Percentiles rank a stretch among this genome's conserved stretches.
These are phyloP conservation scores for Backusella tuberculispora DNA, from an alignment of 192 early-diverging fungal genomes.

Conservation along the genomic window DNA sequence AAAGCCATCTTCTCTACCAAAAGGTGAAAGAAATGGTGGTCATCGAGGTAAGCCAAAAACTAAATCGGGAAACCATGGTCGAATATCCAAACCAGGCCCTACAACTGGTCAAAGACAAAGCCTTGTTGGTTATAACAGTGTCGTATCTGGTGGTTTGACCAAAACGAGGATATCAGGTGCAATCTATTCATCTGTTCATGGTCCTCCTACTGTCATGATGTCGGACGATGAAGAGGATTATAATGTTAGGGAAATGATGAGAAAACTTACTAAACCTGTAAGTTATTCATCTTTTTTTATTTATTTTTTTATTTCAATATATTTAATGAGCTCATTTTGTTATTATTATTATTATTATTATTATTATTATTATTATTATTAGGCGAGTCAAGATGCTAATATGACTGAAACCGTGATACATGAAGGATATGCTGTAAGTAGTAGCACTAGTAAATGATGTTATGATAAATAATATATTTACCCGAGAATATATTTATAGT, in stretches of 20 bases:
- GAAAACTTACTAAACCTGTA: slow-evolving; percentile 12
- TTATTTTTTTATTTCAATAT: background rate
- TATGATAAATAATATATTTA: slow-evolving; percentile 40
- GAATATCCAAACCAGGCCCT: background rate
- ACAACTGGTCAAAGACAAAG: slow-evolving; percentile 27
- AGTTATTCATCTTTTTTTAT: background rate
- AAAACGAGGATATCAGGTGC: slow-evolving; percentile 48
- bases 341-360: background rate
- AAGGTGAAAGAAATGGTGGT: slow-evolving; percentile 12
- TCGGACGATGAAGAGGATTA: slow-evolving; percentile 55
- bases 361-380: background rate
- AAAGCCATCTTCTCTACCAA: slow-evolving; percentile 39
- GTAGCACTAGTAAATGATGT: background rate
- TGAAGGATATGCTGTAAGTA: slow-evolving; percentile 45
- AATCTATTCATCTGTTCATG: slow-evolving; percentile 42
- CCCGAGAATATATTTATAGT: slow-evolving; percentile 52
- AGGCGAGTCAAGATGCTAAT: background rate
- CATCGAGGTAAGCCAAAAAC: background rate
- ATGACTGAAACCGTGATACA: slow-evolving; percentile 33
- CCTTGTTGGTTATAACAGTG: slow-evolving; percentile 33
- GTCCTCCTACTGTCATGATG: slow-evolving; percentile 56
- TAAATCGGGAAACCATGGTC: background rate
- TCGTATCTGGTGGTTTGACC: slow-evolving; percentile 30
- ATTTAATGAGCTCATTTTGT: background rate
- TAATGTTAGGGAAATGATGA: slow-evolving; percentile 49